Percentiles rank a stretch among this genome's conserved stretches.
Evolutionary conservation across 805 yeast species (phyloP).

Genomic region (Isabelozyma gotoi): DNA sequence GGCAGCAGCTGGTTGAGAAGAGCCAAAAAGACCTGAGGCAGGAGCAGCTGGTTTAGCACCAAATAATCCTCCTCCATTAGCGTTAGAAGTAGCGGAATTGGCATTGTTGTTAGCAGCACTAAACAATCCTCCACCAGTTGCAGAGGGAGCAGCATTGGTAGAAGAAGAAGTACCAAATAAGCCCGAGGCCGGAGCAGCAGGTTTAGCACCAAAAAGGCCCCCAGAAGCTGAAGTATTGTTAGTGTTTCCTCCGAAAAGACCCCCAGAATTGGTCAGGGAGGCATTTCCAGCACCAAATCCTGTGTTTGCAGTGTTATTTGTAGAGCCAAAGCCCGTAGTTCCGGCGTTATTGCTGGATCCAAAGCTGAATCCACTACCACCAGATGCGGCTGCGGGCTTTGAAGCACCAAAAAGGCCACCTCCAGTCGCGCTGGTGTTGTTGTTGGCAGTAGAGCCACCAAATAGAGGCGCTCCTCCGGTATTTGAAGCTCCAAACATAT

Average conservation of each 20-base stretch:
- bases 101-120: slow-evolving; percentile 12
- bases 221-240: background rate
- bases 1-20: slow-evolving; percentile 10
- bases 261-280: slow-evolving; percentile 6
- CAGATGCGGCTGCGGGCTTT: slow-evolving; percentile 1
- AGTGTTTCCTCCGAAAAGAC: slow-evolving; percentile 15
- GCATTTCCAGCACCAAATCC: slow-evolving; percentile 6
- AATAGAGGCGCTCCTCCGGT: slow-evolving; percentile 2
- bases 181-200: slow-evolving; percentile 3
- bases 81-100: too few species aligned
- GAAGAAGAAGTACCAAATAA: slow-evolving; percentile 8
- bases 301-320: slow-evolving; percentile 3
- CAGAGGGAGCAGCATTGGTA: slow-evolving; percentile 8
- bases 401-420: slow-evolving; percentile 10
- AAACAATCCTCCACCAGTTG: slow-evolving; percentile 18
- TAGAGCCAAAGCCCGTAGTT: slow-evolving; percentile 3
- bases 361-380: slow-evolving; percentile 3
- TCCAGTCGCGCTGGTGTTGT: slow-evolving; percentile 1
- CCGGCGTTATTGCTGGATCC: slow-evolving; percentile 4
- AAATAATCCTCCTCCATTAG: slow-evolving; percentile 9
- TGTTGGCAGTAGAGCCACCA: slow-evolving; percentile 6
- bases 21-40: slow-evolving; percentile 10
- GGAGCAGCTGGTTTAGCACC: slow-evolving; percentile 6
- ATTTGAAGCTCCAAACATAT: slow-evolving; percentile 3
- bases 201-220: slow-evolving; percentile 6